These are phyloP conservation scores for Schizochytrium sp. DNA, from an alignment of 108 stramenopile species.

Conservation along the genomic window DNA sequence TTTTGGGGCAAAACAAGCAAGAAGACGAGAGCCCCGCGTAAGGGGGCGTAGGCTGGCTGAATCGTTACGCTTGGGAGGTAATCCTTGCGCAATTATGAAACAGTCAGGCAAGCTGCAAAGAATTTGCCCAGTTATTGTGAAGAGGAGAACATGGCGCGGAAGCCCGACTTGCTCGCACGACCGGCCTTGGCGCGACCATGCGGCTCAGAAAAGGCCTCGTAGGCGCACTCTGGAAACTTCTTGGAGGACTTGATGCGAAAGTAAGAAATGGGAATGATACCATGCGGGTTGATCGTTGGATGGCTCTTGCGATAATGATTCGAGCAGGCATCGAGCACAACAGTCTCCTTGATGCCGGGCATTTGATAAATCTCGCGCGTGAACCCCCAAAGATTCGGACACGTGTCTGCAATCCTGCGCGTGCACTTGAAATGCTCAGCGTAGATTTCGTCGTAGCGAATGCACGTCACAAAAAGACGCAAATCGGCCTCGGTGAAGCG, in stretches of 20 bases:
- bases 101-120: too few species aligned
- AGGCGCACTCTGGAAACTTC: too few species aligned
- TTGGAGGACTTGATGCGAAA: too few species aligned
- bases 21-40: too few species aligned
- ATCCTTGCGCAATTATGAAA: too few species aligned
- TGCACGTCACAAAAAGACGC: slow-evolving; percentile 80
- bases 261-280: slow-evolving; percentile 29
- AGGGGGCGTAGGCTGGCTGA: too few species aligned
- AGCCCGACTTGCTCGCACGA: too few species aligned
- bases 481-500: slow-evolving; percentile 83
- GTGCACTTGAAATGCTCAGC: slow-evolving; percentile 75
- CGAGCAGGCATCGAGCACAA: slow-evolving; percentile 88
- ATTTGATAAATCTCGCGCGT: slow-evolving; percentile 84
- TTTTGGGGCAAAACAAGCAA: too few species aligned
- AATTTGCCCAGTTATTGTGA: too few species aligned
- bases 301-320: slow-evolving; percentile 76
- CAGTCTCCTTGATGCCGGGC: slow-evolving; percentile 67
- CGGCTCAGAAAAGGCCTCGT: too few species aligned
- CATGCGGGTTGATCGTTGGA: slow-evolving; percentile 36
- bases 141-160: too few species aligned
- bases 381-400: slow-evolving; percentile 76
- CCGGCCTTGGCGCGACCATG: not conserved
- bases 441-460: slow-evolving; percentile 88
- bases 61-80: too few species aligned
- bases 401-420: slow-evolving; percentile 60